Conservation (phyloP, 306 rosid genomes). For the Glycine tomentella region DNA sequence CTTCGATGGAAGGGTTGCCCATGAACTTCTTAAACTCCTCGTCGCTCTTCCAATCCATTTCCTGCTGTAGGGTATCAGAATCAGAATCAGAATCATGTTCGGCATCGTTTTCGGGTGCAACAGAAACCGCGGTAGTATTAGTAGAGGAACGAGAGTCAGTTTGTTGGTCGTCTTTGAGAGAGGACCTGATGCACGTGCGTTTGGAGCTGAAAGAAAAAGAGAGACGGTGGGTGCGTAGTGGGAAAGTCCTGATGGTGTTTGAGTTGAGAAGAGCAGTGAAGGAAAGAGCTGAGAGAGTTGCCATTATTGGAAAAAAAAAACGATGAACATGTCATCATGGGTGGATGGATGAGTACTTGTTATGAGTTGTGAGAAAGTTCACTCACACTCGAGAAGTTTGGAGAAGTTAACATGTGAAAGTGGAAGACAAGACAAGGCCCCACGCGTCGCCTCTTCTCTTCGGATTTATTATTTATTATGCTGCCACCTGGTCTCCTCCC, state of each 20-base stretch:
- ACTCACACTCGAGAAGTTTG: background rate
- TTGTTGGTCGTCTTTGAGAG: conserved; percentile 55
- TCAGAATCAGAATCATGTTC: background rate
- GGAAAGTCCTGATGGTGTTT: no score
- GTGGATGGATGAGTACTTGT: background rate
- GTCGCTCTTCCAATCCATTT: conserved; percentile 81
- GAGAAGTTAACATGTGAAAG: conserved; percentile 8
- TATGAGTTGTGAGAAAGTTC: background rate
- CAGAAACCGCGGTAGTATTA: no score
- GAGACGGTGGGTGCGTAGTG: background rate
- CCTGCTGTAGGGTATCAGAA: conserved; percentile 62
- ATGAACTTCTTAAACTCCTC: conserved; percentile 86
- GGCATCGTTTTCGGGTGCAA: background rate
- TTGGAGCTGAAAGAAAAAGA: conserved; percentile 41
- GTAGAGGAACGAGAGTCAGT: background rate
- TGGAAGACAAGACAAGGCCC: background rate
- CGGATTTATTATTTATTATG: no score
- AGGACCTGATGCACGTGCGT: background rate
- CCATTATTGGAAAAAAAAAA: background rate
- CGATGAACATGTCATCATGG: background rate
- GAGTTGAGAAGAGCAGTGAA: background rate
- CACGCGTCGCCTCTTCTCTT: no score
- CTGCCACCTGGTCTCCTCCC: no score
- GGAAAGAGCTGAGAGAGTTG: conserved; percentile 52
- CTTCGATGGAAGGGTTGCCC: conserved; percentile 90